A percentile compares a stretch with the other conserved stretches of the same genome.
These are phyloP conservation scores for Whalleya microplaca DNA, from an alignment of 2,329 filamentous ascomycete genomes.

Conservation along the genomic window DNA sequence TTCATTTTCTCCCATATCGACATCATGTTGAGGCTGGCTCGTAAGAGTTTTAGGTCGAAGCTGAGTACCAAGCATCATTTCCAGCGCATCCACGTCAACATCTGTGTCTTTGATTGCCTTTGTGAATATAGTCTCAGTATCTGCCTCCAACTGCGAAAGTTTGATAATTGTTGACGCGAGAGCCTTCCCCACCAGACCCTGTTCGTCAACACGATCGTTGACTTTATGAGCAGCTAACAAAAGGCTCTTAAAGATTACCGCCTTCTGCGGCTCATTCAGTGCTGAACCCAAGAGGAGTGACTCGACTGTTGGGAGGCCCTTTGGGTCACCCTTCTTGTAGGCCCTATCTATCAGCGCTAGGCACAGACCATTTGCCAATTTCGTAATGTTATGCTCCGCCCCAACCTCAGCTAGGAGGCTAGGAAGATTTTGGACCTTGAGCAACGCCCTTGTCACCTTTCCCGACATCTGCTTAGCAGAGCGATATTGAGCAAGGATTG, in stretches of 20 bases:
- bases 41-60: slow-evolving; percentile 62
- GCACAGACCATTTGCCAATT: slow-evolving; percentile 72
- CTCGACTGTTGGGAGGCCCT: slow-evolving; percentile 62
- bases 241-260: slow-evolving; percentile 68
- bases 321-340: slow-evolving; percentile 61
- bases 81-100: slow-evolving; percentile 74
- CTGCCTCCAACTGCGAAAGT: slow-evolving; percentile 63
- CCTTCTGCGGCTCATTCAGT: slow-evolving; percentile 64
- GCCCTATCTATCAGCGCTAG: slow-evolving; percentile 65
- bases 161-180: slow-evolving; percentile 69
- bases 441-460: slow-evolving; percentile 69
- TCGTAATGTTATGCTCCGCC: slow-evolving; percentile 69
- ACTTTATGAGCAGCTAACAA: slow-evolving; percentile 63
- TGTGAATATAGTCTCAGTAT: slow-evolving; percentile 66
- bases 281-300: slow-evolving; percentile 63
- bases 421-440: slow-evolving; percentile 66
- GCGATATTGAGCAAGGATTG: slow-evolving; percentile 80
- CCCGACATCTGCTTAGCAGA: slow-evolving; percentile 70
- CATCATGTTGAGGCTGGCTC: slow-evolving; percentile 53
- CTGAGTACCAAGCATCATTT: slow-evolving; percentile 73
- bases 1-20: slow-evolving; percentile 49
- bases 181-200: slow-evolving; percentile 62
- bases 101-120: slow-evolving; percentile 68
- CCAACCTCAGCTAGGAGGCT: slow-evolving; percentile 64
- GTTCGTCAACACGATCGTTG: slow-evolving; percentile 56